phyloP scores from a whole-genome alignment of 495 filamentous ascomycete species.

The Hyphodiscus hymeniophilus region DNA sequence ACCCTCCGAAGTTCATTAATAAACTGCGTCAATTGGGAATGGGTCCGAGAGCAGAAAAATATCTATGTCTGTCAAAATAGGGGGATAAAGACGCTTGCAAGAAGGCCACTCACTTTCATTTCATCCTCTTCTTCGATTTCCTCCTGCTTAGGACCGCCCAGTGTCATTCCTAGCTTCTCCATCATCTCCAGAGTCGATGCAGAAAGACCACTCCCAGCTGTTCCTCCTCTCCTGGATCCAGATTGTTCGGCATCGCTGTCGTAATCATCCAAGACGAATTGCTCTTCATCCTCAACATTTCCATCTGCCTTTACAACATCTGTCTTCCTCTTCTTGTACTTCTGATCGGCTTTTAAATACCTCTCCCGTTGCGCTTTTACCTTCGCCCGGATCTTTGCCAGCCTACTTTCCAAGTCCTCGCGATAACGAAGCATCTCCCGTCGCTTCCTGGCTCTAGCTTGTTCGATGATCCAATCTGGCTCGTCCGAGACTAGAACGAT shows the following conservation, averaged over 20 bases:
- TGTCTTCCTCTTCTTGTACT: slow-evolving; percentile 39
- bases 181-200: slow-evolving; percentile 56
- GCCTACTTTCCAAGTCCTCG: slow-evolving; percentile 60
- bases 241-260: slow-evolving; percentile 54
- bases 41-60: slow-evolving; percentile 90
- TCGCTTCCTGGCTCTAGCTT: slow-evolving; percentile 56
- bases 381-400: slow-evolving; percentile 58
- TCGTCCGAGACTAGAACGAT: slow-evolving; percentile 55
- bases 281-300: slow-evolving; percentile 51
- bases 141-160: slow-evolving; percentile 19
- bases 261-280: slow-evolving; percentile 75
- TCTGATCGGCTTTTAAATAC: slow-evolving; percentile 31
- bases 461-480: slow-evolving; percentile 84
- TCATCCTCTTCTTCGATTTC: slow-evolving; percentile 48
- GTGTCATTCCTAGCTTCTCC: slow-evolving; percentile 42
- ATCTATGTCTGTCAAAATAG: slow-evolving; percentile 37
- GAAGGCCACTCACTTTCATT: slow-evolving; percentile 42
- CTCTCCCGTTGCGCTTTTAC: slow-evolving; percentile 55
- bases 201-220: slow-evolving; percentile 38
- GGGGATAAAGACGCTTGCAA: slow-evolving; percentile 3
- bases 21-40: slow-evolving; percentile 92
- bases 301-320: slow-evolving; percentile 16
- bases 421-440: slow-evolving; percentile 56
- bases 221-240: slow-evolving; percentile 13
- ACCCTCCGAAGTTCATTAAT: slow-evolving; percentile 84